Evolutionary conservation across 805 yeast species (phyloP), one percentile per base, ranked within the genome.

Genomic region (Danielozyma ontarioensis): DNA sequence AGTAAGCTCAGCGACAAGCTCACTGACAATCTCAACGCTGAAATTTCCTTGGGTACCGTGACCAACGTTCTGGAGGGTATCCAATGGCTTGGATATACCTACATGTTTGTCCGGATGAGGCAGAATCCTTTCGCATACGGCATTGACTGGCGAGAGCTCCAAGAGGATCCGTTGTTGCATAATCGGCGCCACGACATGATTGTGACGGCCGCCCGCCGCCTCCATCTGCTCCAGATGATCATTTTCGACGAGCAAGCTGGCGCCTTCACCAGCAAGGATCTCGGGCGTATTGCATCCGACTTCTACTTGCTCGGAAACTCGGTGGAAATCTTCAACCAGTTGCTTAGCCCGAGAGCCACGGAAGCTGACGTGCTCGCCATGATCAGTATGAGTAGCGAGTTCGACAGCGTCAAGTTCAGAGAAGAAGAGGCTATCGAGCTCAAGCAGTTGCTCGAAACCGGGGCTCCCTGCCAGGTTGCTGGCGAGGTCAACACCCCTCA

Each of bases 41-140:
- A 93, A 55, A 87, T 94, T 15, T 83, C 97, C 0, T 59, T 93
- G 13, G 99, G 99, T 2, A 89, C 95, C 0, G 97, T 93, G 2
- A 87, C 97, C 1, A 89, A 82, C 49, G 78, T 93, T 8, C 95
- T 85, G 19, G 98, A 93, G 61, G 99, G 89, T 36, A 83, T 93
- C 1, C 86, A 81, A 42, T 93, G 99, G 99, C 67, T 93, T n/a
- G 97, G 98, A 3, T 93, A 94, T 48, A 93, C 98, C 0, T 93
- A 93, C 51, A 69, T 93, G 74, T 81, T 76, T 62, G 97, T 90
- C 3, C 68, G 99, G 37, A 93, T 93, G 98, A 77, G 83, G 37
- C 84, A 87, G 51, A 90, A 88, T 43, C 98, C 99, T 2, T 80
- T 88, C 52, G 81, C 83, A 0, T 93, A 93, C 51, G 98, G 95